phyloP scores from a whole-genome alignment of 2,329 filamentous ascomycete genomes.

The Coniochaeta sp. region DNA sequence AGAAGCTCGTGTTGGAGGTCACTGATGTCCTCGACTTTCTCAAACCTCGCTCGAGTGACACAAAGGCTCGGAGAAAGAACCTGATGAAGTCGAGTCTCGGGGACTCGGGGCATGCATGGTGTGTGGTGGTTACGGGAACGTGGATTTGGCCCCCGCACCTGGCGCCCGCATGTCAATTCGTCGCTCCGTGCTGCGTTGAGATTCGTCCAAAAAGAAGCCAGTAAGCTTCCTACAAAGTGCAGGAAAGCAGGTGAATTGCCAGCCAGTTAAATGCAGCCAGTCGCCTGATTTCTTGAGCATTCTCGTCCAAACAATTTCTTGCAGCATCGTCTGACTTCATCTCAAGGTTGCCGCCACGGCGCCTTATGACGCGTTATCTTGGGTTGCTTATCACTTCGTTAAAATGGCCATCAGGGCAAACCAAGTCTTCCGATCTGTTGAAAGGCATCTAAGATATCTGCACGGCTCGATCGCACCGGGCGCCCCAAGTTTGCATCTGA shows the following conservation, averaged over 20 bases:
- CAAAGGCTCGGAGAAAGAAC: not conserved
- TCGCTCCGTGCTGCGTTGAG: not conserved
- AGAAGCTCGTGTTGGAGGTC: too few relatives aligned
- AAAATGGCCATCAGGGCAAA: not conserved
- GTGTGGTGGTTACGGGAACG: not conserved
- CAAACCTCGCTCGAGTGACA: too few relatives aligned
- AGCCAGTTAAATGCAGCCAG: not conserved
- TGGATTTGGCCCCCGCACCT: too few relatives aligned
- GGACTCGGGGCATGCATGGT: not conserved
- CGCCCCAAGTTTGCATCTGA: not conserved
- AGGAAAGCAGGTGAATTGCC: not conserved
- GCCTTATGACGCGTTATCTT: too few relatives aligned
- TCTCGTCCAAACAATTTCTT: not conserved
- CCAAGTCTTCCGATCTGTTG: not conserved
- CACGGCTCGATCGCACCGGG: not conserved
- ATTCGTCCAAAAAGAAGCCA: slow-evolving; percentile 1
- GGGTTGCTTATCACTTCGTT: not conserved
- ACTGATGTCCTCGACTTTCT: too few relatives aligned
- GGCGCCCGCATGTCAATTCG: not conserved
- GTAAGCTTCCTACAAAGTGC: not conserved
- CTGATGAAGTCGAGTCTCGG: not conserved
- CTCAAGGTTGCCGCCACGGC: not conserved
- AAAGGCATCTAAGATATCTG: not conserved
- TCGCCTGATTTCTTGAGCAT: not conserved
- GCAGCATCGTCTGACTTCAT: not conserved